A percentile compares a stretch with the other conserved stretches of the same genome.
These are phyloP conservation scores for Aechmea fasciata DNA, from an alignment of 176 grass and related monocot species.

Conservation along the genomic window DNA sequence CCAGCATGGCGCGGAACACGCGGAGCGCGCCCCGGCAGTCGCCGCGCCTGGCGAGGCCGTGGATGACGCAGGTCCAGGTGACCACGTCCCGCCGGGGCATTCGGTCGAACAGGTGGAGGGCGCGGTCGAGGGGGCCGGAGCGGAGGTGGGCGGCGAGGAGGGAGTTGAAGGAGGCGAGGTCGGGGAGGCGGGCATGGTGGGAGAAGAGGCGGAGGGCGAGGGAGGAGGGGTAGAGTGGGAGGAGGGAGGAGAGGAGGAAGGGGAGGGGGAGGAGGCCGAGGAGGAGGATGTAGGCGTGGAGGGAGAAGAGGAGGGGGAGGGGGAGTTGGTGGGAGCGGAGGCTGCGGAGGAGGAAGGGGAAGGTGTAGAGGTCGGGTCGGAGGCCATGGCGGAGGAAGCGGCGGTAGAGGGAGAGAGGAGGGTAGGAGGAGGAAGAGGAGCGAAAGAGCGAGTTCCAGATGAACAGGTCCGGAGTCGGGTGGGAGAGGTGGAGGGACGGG, in stretches of 20 bases:
- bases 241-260: slow-evolving; percentile 4
- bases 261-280: slow-evolving; percentile 6
- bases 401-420: slow-evolving; percentile 6
- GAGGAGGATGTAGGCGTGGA: slow-evolving; percentile 10
- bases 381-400: slow-evolving; percentile 9
- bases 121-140: not conserved
- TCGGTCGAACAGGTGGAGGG: slow-evolving; percentile 16
- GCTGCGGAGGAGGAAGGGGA: slow-evolving; percentile 11
- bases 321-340: not conserved
- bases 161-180: slow-evolving; percentile 2
- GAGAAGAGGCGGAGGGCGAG: not conserved
- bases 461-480: not conserved
- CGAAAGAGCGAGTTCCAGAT: slow-evolving; percentile 14
- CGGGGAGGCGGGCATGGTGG: not conserved
- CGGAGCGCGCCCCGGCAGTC: slow-evolving; percentile 4
- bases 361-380: slow-evolving; percentile 23
- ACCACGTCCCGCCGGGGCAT: slow-evolving; percentile 5
- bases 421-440: not conserved
- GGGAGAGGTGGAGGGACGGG: not conserved
- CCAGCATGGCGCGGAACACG: slow-evolving; percentile 3
- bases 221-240: slow-evolving; percentile 5
- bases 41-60: slow-evolving; percentile 2
- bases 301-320: not conserved
- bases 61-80: slow-evolving; percentile 18
- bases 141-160: not conserved